Conservation (phyloP, 768 basidiomycete genomes). For the Paxillus rubicundulus region DNA sequence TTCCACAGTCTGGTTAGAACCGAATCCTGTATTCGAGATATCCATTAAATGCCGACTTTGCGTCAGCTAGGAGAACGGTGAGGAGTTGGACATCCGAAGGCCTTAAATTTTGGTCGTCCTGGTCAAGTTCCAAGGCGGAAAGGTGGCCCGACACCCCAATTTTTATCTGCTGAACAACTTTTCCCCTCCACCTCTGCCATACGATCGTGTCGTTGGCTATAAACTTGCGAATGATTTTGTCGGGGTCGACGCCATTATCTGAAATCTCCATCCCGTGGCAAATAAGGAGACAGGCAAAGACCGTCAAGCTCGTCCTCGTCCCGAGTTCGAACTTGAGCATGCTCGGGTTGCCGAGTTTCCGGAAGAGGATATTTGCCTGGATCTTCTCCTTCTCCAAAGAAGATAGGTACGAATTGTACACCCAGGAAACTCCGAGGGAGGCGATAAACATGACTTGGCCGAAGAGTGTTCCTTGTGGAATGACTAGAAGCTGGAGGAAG, state of each 20-base stretch:
- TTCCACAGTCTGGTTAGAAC: not conserved
- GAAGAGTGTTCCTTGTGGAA: slow-evolving; percentile 34
- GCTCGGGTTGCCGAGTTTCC: slow-evolving; percentile 11
- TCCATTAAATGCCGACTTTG: slow-evolving; percentile 10
- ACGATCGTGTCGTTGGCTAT: slow-evolving; percentile 24
- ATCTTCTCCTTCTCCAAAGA: slow-evolving; percentile 36
- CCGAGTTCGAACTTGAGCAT: slow-evolving; percentile 21
- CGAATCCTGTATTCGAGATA: slow-evolving; percentile 8
- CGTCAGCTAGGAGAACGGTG: slow-evolving; percentile 15
- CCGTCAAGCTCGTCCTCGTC: slow-evolving; percentile 21
- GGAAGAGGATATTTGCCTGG: slow-evolving; percentile 18
- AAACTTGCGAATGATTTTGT: slow-evolving; percentile 18
- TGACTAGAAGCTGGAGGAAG: slow-evolving; percentile 33
- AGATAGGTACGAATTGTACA: slow-evolving; percentile 35
- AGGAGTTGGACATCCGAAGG: slow-evolving; percentile 7
- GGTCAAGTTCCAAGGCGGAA: slow-evolving; percentile 1
- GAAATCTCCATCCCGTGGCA: slow-evolving; percentile 21
- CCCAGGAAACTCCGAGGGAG: slow-evolving; percentile 34
- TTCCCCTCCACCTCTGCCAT: slow-evolving; percentile 24
- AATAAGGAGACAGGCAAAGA: slow-evolving; percentile 25
- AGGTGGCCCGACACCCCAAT: not conserved
- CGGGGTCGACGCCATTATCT: not conserved
- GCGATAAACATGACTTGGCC: slow-evolving; percentile 36
- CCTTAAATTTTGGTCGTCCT: slow-evolving; percentile 10
- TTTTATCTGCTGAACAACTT: slow-evolving; percentile 19